Base-by-base conservation (phyloP, 441 rosid species). In the Mallotus repandus region DNA sequence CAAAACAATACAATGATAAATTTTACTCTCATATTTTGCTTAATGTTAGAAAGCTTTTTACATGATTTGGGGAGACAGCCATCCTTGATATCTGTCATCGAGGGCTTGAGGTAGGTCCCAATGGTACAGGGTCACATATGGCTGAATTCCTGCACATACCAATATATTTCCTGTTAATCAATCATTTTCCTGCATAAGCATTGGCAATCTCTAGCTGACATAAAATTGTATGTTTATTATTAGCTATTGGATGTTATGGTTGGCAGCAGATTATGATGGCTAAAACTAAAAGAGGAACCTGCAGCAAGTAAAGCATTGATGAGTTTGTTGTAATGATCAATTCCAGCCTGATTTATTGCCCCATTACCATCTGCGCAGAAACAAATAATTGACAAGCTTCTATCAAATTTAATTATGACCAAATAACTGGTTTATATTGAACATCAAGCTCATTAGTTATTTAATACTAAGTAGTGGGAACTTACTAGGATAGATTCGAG, bases 271-370 rank as follows among this genome's bases (percentile, higher is more conserved):
- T 43, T 43, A 0, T 5, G 41, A 56, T 63, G 0, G 7, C 61
- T 83, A 86, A 21, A 85, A 81, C 70, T 85, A 13, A 60, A 55
- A n/a, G 25, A 7, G 35, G 45, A 80, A 25, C 80, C 80, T 68
- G 79, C 64, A 18, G 74, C 77, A 48, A 78, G 66, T 56, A 80
- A 80, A 48, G 74, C 87, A 43, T 91, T 77, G 75, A 93, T 90
- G 74, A 93, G 52, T 55, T 78, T 78, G 70, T 78, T 78, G 59
- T 81, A 81, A 56, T 77, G 81, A 54, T 77, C 81, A 69, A 81
- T 61, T 59, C 84, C 98, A 4, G 97, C 97, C 79, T 84, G 88
- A 71, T 93, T 96, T 81, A 93, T 86, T 68, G 84, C 75, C 21
- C 97, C 98, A 3, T 87, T 81, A 54, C 99, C 98, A 80, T 90